Base-by-base conservation (phyloP, 306 rosid species). In the Herpetospermum pedunculosum region DNA sequence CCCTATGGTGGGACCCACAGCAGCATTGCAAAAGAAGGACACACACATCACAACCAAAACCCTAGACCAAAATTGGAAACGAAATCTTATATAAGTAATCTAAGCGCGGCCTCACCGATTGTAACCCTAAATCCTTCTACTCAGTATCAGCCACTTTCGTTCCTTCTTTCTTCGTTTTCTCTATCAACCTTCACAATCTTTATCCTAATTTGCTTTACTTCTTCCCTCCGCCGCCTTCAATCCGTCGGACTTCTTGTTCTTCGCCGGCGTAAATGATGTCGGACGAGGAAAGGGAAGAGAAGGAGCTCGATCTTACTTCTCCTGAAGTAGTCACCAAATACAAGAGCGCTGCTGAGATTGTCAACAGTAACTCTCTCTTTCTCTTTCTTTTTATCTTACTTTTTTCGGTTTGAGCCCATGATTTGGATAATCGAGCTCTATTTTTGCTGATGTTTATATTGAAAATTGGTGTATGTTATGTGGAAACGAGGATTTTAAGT, bases 271-370 rank as follows among this genome's bases (percentile, higher is more conserved):
- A n/a, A 28, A 75, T 79, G 84, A 94, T 91, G 97, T 91, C 98
- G 83, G 97, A 91, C 77, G 99, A 94, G 26, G 99, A 94, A 77
- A 89, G 99, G 73, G 99, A 94, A 79, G 99, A 94, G 96, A 94
- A 91, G 92, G 99, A 94, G 91, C 78, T 94, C 80, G 99, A 94
- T 91, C 96, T 94, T 84, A 73, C 89, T 77, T 89, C 99, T 75
- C 83, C 92, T 13, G 99, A 94, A 81, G 99, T 94, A 32, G 99
- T 94, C 58, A 94, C 99, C 71, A 94, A 94, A 84, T 94, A 91
- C 88, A 94, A 94, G 81, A 89, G 87, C 32, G 95, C 99, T 8
- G 97, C 99, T 38, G 99, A 94, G 81, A 91, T 94, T 70, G 87
- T 84, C 78, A 94, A 91, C 84, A 94, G 99, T 94, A 79, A 74